Conservation (phyloP, 2,329 filamentous ascomycete genomes). For the Aspergillus ruber region DNA sequence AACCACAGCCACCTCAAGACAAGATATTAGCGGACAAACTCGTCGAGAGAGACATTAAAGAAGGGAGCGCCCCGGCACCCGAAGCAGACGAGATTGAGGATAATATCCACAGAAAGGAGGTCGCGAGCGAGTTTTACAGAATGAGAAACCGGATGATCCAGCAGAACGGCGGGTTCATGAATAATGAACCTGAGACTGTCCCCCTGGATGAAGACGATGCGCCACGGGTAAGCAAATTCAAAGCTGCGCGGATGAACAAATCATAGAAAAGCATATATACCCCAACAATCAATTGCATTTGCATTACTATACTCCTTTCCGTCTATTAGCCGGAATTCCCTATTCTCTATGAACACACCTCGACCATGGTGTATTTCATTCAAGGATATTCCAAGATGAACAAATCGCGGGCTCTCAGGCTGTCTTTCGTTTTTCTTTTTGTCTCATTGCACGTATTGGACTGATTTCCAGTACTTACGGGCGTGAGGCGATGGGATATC, state of each 20-base stretch:
- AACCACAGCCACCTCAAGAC: slow-evolving; percentile 34
- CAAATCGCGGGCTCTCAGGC: slow-evolving; percentile 31
- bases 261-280: slow-evolving; percentile 3
- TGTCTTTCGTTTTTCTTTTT: slow-evolving; percentile 14
- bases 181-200: slow-evolving; percentile 60
- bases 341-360: neutral
- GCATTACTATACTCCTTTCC: neutral
- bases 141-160: slow-evolving; percentile 78
- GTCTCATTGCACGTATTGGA: slow-evolving; percentile 13
- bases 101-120: slow-evolving; percentile 65
- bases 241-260: slow-evolving; percentile 36
- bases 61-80: slow-evolving; percentile 28
- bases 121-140: slow-evolving; percentile 75
- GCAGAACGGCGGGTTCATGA: slow-evolving; percentile 72
- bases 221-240: slow-evolving; percentile 42
- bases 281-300: neutral
- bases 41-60: slow-evolving; percentile 44
- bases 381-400: slow-evolving; percentile 25
- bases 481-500: slow-evolving; percentile 5
- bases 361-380: slow-evolving; percentile 13
- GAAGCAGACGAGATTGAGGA: slow-evolving; percentile 66
- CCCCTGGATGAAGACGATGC: slow-evolving; percentile 57
- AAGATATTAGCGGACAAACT: slow-evolving; percentile 54
- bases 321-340: neutral
- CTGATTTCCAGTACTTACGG: slow-evolving; percentile 18